phyloP scores from a whole-genome alignment of 139 green algal species.

The Tetraselmis chui region DNA sequence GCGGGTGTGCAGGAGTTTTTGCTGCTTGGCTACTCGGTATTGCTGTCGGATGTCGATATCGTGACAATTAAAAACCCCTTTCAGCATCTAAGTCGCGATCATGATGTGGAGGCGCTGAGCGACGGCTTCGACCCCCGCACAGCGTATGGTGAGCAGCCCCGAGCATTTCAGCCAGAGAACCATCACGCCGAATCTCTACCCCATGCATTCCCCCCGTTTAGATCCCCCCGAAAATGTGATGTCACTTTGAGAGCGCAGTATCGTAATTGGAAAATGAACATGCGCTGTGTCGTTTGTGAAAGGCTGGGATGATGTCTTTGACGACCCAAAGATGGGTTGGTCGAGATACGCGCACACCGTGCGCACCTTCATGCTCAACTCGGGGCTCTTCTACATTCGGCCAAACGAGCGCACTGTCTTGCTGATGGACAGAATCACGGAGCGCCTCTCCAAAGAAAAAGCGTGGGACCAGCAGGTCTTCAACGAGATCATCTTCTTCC shows the following conservation, averaged over 20 bases:
- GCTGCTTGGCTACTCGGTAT: conserved; percentile 47
- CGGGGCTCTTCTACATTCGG: conserved; percentile 17
- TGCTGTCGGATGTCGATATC: conserved; percentile 58
- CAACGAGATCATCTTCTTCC: conserved; percentile 62
- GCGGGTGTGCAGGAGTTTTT: conserved; percentile 41
- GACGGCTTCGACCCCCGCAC: conserved; percentile 64
- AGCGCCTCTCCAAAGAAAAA: conserved; percentile 1
- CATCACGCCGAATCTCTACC: neutral
- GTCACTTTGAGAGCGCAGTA: conserved; percentile 2
- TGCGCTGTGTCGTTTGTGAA: neutral
- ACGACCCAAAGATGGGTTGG: conserved; percentile 69
- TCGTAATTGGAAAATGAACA: neutral
- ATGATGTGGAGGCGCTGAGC: conserved; percentile 63
- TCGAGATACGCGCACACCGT: conserved; percentile 73
- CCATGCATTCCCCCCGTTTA: neutral
- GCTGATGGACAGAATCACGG: conserved; percentile 49
- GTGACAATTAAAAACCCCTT: conserved; percentile 69
- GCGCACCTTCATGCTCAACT: conserved; percentile 70
- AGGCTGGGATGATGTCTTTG: conserved; percentile 58
- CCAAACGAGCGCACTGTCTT: conserved; percentile 36
- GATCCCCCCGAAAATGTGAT: neutral
- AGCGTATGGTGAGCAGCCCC: conserved; percentile 46
- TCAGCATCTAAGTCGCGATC: conserved; percentile 54
- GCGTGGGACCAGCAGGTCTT: conserved; percentile 36
- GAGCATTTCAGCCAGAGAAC: neutral